phyloP scores from a whole-genome alignment of 352 stramenopile species.

The Phytophthora capsici region DNA sequence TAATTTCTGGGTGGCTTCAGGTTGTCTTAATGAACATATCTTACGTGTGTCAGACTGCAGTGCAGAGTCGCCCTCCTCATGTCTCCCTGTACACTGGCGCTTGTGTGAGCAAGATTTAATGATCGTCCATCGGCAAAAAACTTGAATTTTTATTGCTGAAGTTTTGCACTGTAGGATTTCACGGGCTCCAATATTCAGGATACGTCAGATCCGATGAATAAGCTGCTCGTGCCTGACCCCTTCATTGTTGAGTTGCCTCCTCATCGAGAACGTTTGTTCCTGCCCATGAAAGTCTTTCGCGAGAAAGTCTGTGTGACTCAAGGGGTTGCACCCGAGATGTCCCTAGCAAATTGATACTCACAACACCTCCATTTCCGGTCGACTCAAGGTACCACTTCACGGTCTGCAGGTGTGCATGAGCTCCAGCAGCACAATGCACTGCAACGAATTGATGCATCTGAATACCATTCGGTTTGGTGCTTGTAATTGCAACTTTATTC shows the following conservation, averaged over 20 bases:
- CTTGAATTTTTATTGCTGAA: too few relatives aligned
- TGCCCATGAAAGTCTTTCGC: background rate
- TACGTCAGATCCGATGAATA: too few relatives aligned
- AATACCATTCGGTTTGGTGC: background rate
- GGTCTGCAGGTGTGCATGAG: slow-evolving; percentile 17
- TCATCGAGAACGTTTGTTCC: background rate
- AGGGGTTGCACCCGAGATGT: slow-evolving; percentile 2
- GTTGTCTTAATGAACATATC: too few relatives aligned
- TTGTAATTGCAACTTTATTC: slow-evolving; percentile 2
- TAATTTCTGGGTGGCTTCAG: too few relatives aligned
- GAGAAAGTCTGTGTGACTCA: background rate
- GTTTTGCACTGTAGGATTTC: too few relatives aligned
- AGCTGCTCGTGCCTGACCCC: too few relatives aligned
- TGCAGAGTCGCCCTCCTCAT: too few relatives aligned
- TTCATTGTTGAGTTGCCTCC: background rate
- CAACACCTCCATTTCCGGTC: slow-evolving; percentile 7
- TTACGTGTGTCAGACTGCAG: too few relatives aligned
- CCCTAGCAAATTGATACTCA: background rate
- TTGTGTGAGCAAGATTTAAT: too few relatives aligned
- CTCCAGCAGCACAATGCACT: slow-evolving; percentile 21
- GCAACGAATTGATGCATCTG: slow-evolving; percentile 26
- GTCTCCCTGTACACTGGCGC: too few relatives aligned
- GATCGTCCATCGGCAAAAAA: too few relatives aligned
- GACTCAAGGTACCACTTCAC: slow-evolving; percentile 23
- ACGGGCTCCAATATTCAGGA: too few relatives aligned